Evolutionary conservation across 495 filamentous ascomycete species (phyloP).

Genomic region (Hyaloscypha bicolor): DNA sequence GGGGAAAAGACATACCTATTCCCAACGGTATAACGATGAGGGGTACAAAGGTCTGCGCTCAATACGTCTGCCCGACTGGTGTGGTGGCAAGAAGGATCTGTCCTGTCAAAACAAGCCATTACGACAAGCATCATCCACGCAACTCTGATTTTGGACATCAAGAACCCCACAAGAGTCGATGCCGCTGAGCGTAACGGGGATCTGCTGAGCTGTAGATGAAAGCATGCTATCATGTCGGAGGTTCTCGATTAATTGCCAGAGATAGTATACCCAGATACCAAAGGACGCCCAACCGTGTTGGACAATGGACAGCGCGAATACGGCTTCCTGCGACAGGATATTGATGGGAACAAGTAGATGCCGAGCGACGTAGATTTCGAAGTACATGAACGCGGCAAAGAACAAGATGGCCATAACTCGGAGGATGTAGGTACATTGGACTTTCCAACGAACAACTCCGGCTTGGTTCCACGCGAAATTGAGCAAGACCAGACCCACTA

Average conservation of each 20-base stretch:
- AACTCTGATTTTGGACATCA: conserved; percentile 44
- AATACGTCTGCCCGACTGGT: conserved; percentile 55
- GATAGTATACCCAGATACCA: conserved; percentile 62
- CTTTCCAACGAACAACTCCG: conserved; percentile 56
- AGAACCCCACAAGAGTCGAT: conserved; percentile 46
- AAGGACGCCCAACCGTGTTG: conserved; percentile 64
- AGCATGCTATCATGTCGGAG: conserved; percentile 49
- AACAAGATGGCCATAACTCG: conserved; percentile 55
- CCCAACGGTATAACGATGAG: too few relatives aligned
- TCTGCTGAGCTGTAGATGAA: conserved; percentile 46
- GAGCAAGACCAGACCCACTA: too few relatives aligned
- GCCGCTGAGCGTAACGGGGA: conserved; percentile 50
- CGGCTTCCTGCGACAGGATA: conserved; percentile 49
- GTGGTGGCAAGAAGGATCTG: conserved; percentile 47
- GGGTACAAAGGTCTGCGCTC: conserved; percentile 61
- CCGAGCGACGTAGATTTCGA: conserved; percentile 43
- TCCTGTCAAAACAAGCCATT: conserved; percentile 46
- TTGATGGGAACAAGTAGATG: conserved; percentile 57
- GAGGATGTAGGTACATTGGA: conserved; percentile 52
- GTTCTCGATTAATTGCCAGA: conserved; percentile 52
- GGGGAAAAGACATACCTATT: too few relatives aligned
- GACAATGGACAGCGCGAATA: conserved; percentile 55
- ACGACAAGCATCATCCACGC: conserved; percentile 53
- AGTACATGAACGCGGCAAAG: conserved; percentile 49
- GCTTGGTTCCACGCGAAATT: too few relatives aligned